Percentiles rank a stretch among this genome's conserved stretches.
phyloP scores from a whole-genome alignment of 2,329 filamentous ascomycete genomes.

The Colletotrichum sp. region DNA sequence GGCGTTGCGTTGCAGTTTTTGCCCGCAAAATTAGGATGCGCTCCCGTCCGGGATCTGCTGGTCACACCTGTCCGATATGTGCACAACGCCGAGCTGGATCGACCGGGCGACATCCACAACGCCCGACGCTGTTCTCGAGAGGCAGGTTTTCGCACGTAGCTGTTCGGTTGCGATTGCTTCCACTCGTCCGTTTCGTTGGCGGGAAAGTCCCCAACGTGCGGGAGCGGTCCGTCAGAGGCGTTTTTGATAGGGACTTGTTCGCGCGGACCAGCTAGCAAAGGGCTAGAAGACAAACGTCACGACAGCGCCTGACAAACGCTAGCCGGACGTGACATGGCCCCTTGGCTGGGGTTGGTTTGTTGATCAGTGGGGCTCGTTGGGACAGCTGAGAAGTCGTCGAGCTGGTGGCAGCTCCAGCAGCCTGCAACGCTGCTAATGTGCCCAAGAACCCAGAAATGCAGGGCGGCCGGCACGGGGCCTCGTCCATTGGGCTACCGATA shows the following conservation, averaged over 20 bases:
- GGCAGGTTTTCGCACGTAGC: background rate
- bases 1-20: background rate
- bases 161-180: background rate
- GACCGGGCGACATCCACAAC: background rate
- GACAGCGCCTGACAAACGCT: background rate
- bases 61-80: background rate
- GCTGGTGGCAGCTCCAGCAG: background rate
- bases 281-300: background rate
- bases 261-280: background rate
- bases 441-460: background rate
- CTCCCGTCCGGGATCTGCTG: background rate
- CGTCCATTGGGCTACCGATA: background rate
- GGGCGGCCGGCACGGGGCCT: background rate
- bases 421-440: background rate
- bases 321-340: background rate
- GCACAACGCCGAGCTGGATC: background rate
- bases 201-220: background rate
- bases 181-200: background rate
- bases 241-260: background rate
- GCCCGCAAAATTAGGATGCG: conserved; percentile 9
- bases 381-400: background rate
- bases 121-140: background rate
- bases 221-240: background rate
- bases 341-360: background rate
- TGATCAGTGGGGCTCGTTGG: conserved; percentile 1